These are phyloP conservation scores for Evernia prunastri DNA, from an alignment of 495 filamentous ascomycete species.

Conservation along the genomic window DNA sequence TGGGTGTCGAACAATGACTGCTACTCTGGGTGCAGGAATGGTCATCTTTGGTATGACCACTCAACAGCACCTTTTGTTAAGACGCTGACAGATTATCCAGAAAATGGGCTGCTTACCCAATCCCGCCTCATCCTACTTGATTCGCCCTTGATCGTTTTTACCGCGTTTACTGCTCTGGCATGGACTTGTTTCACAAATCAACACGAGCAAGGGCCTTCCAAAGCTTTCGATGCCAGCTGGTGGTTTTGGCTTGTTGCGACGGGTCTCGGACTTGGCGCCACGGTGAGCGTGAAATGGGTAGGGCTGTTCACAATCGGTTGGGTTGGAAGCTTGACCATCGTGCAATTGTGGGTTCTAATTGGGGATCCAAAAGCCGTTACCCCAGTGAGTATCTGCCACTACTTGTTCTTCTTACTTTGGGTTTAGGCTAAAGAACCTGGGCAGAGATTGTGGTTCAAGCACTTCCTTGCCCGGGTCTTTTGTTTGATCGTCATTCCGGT, in stretches of 20 bases:
- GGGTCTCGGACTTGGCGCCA: conserved; percentile 81
- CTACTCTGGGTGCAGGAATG: conserved; percentile 72
- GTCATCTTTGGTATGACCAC: conserved; percentile 74
- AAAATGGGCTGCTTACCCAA: conserved; percentile 92
- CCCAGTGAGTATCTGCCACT: conserved; percentile 42
- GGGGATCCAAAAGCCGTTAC: conserved; percentile 82
- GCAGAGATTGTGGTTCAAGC: conserved; percentile 82
- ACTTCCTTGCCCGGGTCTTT: conserved; percentile 85
- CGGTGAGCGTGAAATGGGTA: conserved; percentile 97
- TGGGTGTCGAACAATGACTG: conserved; percentile 79
- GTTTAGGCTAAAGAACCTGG: conserved; percentile 18
- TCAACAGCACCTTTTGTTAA: conserved; percentile 13
- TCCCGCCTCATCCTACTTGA: conserved; percentile 93
- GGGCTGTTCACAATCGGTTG: conserved; percentile 97
- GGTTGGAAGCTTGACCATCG: conserved; percentile 83
- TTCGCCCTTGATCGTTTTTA: conserved; percentile 89
- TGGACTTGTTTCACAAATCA: conserved; percentile 95
- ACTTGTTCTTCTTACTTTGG: background rate
- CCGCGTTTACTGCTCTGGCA: conserved; percentile 81
- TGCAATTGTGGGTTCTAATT: conserved; percentile 91
- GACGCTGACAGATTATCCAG: conserved; percentile 38
- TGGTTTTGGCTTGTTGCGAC: conserved; percentile 96
- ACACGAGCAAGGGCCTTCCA: conserved; percentile 81
- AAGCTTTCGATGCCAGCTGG: conserved; percentile 84
- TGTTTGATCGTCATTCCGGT: conserved; percentile 87